Conservation (phyloP, 495 filamentous ascomycete genomes). For the Amorphotheca resinae region DNA sequence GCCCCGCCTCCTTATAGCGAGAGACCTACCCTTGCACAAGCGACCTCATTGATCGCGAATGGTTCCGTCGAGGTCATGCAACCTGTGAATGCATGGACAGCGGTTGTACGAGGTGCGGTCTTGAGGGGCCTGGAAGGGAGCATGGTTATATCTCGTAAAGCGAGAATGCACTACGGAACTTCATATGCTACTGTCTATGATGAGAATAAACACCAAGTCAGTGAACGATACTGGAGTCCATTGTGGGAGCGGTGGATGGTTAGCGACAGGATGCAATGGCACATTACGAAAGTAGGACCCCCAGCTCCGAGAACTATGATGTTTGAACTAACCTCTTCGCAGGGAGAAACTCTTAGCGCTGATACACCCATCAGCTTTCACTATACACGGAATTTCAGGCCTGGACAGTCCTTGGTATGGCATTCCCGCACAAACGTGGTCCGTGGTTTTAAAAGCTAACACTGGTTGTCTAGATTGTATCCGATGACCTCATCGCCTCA, state of each 20-base stretch:
- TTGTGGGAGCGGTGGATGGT: constrained; percentile 76
- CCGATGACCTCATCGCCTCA: constrained; percentile 62
- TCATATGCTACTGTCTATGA: constrained; percentile 66
- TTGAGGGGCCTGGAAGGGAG: constrained; percentile 57
- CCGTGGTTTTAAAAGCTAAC: constrained; percentile 43
- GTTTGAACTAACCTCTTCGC: constrained; percentile 7
- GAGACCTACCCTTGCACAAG: constrained; percentile 42
- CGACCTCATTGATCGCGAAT: constrained; percentile 25
- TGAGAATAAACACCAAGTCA: constrained; percentile 51
- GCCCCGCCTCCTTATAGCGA: constrained; percentile 55
- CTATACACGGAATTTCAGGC: constrained; percentile 62
- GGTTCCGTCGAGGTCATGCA: constrained; percentile 60
- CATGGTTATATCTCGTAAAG: constrained; percentile 54
- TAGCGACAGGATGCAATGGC: constrained; percentile 68
- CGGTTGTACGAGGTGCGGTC: constrained; percentile 58
- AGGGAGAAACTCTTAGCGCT: constrained; percentile 59
- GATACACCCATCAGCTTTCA: constrained; percentile 57
- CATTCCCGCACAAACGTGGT: no score
- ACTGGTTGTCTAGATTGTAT: constrained; percentile 38
- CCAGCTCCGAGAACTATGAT: neutral
- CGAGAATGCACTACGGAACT: constrained; percentile 66
- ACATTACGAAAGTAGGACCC: constrained; percentile 46
- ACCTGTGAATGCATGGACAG: constrained; percentile 64
- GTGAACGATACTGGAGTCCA: constrained; percentile 61
- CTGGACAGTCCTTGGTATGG: constrained; percentile 18